Evolutionary conservation across 2,329 filamentous ascomycete genomes (phyloP).

Genomic region (Arthrinium puccinioides): DNA sequence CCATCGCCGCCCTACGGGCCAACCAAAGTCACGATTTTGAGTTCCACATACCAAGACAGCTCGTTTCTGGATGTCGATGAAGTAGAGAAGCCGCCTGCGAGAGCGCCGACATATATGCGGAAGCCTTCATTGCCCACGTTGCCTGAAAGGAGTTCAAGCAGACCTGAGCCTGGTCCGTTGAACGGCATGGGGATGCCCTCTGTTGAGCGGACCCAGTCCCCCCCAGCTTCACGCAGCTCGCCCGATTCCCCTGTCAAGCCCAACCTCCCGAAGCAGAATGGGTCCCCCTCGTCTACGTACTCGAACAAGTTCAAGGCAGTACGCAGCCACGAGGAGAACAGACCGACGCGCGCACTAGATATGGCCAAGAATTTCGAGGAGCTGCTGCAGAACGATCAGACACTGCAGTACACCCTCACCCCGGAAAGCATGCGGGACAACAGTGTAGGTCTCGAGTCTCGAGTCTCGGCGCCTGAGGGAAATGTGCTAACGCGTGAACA

Average conservation of each 20-base stretch:
- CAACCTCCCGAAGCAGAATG: conserved; percentile 34
- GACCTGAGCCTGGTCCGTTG: conserved; percentile 14
- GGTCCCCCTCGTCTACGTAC: conserved; percentile 42
- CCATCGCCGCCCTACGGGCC: background rate
- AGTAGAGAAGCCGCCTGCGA: conserved; percentile 17
- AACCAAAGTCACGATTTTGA: conserved; percentile 15
- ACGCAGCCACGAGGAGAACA: conserved; percentile 52
- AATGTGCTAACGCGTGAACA: conserved; percentile 9
- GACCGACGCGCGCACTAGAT: conserved; percentile 41
- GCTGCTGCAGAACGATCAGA: conserved; percentile 74
- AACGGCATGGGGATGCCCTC: conserved; percentile 7
- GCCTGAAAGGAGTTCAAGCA: conserved; percentile 20
- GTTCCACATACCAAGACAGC: conserved; percentile 1
- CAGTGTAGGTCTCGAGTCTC: conserved; percentile 51
- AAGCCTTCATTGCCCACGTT: conserved; percentile 20
- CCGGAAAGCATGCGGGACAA: conserved; percentile 73
- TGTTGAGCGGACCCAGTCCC: conserved; percentile 5
- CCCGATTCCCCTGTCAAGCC: conserved; percentile 22
- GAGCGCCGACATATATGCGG: conserved; percentile 11
- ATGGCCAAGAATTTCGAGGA: conserved; percentile 68
- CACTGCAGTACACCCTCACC: conserved; percentile 75
- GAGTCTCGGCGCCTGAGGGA: background rate
- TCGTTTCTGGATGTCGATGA: conserved; percentile 1
- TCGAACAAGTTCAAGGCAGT: conserved; percentile 44
- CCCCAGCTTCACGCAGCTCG: conserved; percentile 9